phyloP scores from a whole-genome alignment of 495 filamentous ascomycete species.

The Daldinia vernicosa region DNA sequence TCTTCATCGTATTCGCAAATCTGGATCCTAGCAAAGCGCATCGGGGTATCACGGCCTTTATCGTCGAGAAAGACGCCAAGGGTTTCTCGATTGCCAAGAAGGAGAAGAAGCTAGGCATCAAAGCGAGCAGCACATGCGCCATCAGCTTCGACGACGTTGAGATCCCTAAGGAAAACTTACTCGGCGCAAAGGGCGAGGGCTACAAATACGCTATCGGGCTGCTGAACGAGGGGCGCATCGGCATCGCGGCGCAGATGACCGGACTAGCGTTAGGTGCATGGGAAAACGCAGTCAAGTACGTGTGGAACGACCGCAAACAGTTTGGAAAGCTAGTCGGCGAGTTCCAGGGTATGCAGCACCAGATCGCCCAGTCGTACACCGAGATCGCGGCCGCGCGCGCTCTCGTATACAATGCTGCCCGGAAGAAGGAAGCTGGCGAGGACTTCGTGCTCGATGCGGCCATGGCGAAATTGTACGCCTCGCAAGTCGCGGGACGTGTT shows the following conservation, averaged over 20 bases:
- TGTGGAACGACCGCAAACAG: slow-evolving; percentile 98
- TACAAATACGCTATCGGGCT: slow-evolving; percentile 98
- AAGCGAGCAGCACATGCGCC: slow-evolving; percentile 93
- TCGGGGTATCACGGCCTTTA: slow-evolving; percentile 95
- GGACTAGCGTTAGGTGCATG: slow-evolving; percentile 93
- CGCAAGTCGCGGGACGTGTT: slow-evolving; percentile 90
- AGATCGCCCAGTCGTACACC: slow-evolving; percentile 94
- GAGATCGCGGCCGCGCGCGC: slow-evolving; percentile 92
- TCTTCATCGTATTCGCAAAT: slow-evolving; percentile 99
- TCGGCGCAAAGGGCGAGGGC: slow-evolving; percentile 88
- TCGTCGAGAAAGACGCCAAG: slow-evolving; percentile 87
- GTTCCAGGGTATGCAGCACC: slow-evolving; percentile 99
- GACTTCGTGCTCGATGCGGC: slow-evolving; percentile 95
- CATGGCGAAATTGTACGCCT: slow-evolving; percentile 97
- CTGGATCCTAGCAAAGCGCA: slow-evolving; percentile 87
- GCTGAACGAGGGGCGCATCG: slow-evolving; percentile 97
- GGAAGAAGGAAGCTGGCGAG: slow-evolving; percentile 97
- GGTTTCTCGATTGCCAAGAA: slow-evolving; percentile 98
- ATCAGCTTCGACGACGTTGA: slow-evolving; percentile 98
- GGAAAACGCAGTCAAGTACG: slow-evolving; percentile 91
- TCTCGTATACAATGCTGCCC: slow-evolving; percentile 93
- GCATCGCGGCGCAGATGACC: slow-evolving; percentile 99
- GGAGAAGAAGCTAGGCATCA: slow-evolving; percentile 99
- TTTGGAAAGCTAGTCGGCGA: slow-evolving; percentile 92
- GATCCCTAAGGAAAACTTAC: slow-evolving; percentile 84